phyloP scores from a whole-genome alignment of 257 asterid species.

The Perilla frutescens region DNA sequence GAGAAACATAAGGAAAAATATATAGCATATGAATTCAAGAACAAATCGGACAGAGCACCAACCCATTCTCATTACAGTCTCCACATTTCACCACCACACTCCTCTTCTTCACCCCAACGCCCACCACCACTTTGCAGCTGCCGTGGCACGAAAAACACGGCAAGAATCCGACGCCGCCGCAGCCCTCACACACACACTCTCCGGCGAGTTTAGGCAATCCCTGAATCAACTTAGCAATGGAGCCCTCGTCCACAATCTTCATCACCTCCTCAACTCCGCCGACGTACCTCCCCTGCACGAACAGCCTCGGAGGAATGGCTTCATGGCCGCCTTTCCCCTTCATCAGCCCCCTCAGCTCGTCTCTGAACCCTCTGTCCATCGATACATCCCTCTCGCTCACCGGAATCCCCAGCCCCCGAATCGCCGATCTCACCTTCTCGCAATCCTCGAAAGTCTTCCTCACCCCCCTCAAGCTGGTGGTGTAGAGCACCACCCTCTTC shows the following conservation, averaged over 20 bases:
- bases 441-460: conserved; percentile 88
- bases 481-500: conserved; percentile 64
- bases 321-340: conserved; percentile 46
- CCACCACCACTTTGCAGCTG: conserved; percentile 67
- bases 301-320: conserved; percentile 71
- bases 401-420: conserved; percentile 58
- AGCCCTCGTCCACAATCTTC: conserved; percentile 70
- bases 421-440: conserved; percentile 71
- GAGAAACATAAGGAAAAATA: too few relatives aligned
- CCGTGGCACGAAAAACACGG: conserved; percentile 82
- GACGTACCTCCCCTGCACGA: conserved; percentile 69
- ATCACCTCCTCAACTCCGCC: conserved; percentile 86
- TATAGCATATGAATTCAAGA: not conserved
- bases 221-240: conserved; percentile 50
- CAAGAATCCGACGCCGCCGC: conserved; percentile 80
- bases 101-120: conserved; percentile 30
- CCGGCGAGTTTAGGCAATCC: conserved; percentile 56
- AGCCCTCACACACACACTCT: conserved; percentile 64
- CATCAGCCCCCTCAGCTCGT: conserved; percentile 64
- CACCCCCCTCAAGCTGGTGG: conserved; percentile 78
- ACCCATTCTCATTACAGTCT: conserved; percentile 84
- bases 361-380: conserved; percentile 79
- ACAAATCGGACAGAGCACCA: conserved; percentile 79
- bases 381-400: conserved; percentile 84
- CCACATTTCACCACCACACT: conserved; percentile 59